phyloP scores from a whole-genome alignment of 1,284 basidiomycete species.

The Puccinia novopanici region DNA sequence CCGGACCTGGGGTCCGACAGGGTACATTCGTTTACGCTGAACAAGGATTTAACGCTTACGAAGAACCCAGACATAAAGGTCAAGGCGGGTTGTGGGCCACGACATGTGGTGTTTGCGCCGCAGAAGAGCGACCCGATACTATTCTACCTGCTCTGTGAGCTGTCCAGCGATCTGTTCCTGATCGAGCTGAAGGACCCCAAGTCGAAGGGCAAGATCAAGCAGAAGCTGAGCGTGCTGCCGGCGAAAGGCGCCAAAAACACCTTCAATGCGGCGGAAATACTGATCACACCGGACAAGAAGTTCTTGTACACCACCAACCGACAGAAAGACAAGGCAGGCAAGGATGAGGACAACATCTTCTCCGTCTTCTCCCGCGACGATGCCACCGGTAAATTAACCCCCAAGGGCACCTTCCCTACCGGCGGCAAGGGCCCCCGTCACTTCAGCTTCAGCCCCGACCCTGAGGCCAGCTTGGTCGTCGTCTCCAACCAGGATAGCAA shows the following conservation, averaged over 20 bases:
- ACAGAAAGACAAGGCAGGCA: not conserved
- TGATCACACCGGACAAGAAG: constrained; percentile 30
- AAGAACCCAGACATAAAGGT: constrained; percentile 7
- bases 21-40: constrained; percentile 22
- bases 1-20: constrained; percentile 39
- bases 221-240: not conserved
- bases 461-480: constrained; percentile 26
- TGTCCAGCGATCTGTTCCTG: constrained; percentile 29
- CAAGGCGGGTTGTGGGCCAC: constrained; percentile 32
- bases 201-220: not conserved
- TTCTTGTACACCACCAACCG: constrained; percentile 45
- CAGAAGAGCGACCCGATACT: not conserved
- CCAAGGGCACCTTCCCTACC: not conserved
- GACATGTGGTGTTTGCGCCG: constrained; percentile 26
- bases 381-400: constrained; percentile 3
- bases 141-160: constrained; percentile 38
- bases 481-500: constrained; percentile 34
- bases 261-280: constrained; percentile 42
- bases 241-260: constrained; percentile 11
- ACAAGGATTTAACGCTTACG: constrained; percentile 12
- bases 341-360: constrained; percentile 32
- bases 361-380: constrained; percentile 27
- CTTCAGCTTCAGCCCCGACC: constrained; percentile 22
- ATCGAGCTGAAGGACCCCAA: constrained; percentile 10
- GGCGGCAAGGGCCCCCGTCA: constrained; percentile 38